Evolutionary conservation across 148 eudicot genomes (phyloP).

Genomic region (Limonium bicolor): DNA sequence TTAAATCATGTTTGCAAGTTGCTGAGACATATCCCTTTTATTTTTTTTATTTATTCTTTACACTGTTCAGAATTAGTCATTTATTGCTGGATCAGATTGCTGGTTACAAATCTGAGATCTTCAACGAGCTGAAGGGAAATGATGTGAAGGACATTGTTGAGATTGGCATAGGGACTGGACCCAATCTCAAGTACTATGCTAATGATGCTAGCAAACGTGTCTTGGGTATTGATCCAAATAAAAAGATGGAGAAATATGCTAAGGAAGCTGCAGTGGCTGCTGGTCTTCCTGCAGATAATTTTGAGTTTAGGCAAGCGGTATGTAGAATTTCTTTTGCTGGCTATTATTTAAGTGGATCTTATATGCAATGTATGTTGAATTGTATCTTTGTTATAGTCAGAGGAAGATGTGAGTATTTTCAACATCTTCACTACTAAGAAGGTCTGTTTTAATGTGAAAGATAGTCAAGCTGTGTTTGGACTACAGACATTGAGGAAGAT

Average conservation of each 20-base stretch:
- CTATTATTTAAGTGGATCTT: too few relatives aligned
- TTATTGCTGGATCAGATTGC: slow-evolving; percentile 46
- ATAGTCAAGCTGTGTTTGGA: too few relatives aligned
- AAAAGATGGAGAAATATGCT: slow-evolving; percentile 85
- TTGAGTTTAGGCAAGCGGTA: slow-evolving; percentile 43
- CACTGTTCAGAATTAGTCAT: background rate
- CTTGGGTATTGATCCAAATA: slow-evolving; percentile 61
- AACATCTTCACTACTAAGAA: too few relatives aligned
- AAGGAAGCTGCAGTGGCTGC: slow-evolving; percentile 43
- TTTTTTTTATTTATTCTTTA: background rate
- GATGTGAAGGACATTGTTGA: slow-evolving; percentile 51
- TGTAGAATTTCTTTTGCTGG: too few relatives aligned
- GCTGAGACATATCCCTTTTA: too few relatives aligned
- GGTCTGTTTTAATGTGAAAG: too few relatives aligned
- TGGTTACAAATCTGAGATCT: slow-evolving; percentile 54
- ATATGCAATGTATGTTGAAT: too few relatives aligned
- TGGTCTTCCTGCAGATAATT: slow-evolving; percentile 38
- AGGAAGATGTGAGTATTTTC: too few relatives aligned
- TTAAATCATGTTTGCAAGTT: too few relatives aligned
- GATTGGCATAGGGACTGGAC: slow-evolving; percentile 82
- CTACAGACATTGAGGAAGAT: too few relatives aligned
- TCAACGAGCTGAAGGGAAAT: slow-evolving; percentile 41
- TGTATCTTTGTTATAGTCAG: too few relatives aligned
- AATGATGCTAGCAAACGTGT: slow-evolving; percentile 20
- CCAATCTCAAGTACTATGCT: slow-evolving; percentile 75